Evolutionary conservation across 1,284 basidiomycete species (phyloP), one percentile per base, ranked within the genome.

Genomic region (Laetiporus sulphureus): DNA sequence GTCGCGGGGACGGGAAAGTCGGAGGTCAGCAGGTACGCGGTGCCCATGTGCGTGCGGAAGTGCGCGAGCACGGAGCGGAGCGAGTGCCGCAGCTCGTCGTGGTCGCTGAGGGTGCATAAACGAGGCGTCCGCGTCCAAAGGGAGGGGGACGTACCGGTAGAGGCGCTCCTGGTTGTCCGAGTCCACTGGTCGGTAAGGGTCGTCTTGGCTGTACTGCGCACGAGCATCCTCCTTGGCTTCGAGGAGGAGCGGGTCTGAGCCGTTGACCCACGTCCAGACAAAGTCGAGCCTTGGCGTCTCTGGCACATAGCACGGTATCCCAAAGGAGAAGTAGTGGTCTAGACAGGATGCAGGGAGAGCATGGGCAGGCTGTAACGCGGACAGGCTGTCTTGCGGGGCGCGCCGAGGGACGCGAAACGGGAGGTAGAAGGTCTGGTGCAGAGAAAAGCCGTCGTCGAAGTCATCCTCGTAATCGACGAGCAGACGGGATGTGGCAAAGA

Each of bases 241-340:
- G 24, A 42, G 30, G 24, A 54, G 49, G 21, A 56, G 48, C 1
- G 49, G 44, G 40, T 60, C 58, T 2, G 58, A 56, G 41, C 58
- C 57, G 40, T 60, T 60, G 29, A 58, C 56, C 58, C 58, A 60
- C 4, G 58, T 60, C 57, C 57, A 60, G 21, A 60, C 30, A 15
- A 60, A 46, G 42, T 60, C 58, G 39, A 60, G 47, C 10, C 41
- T 24, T 19, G 51, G 49, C 2, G 50, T 41, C 1, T 37, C 33
- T 1, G 51, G 39, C 20, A 52, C 51, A 32, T 52, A 55, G 36
- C 58, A 59, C 2, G 42, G 47, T 4, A 41, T 41, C 1, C 58
- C 58, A 1, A 40, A 31, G 23, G 49, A 38, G 24, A 53, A 55
- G 41, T 55, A 53, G n/a, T 43, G 47, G 23, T 59, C 58, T n/a